Conservation (phyloP, 352 stramenopile species). For the Phytophthora niederhauseri region DNA sequence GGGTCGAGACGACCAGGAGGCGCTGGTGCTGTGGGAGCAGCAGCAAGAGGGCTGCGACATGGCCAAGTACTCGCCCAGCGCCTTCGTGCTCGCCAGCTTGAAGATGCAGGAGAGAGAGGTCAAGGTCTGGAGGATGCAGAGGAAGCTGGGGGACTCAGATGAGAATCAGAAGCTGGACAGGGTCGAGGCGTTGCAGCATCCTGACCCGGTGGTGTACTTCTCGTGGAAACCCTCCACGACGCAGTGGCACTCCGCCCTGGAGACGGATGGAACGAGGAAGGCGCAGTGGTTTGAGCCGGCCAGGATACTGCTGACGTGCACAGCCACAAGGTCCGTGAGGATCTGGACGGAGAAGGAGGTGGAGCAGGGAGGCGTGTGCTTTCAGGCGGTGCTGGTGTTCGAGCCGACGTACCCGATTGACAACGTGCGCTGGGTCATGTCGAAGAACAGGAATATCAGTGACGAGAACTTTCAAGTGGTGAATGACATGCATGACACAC, state of each 20-base stretch:
- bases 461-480: conserved; percentile 72
- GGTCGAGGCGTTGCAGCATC: conserved; percentile 54
- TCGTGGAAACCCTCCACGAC: conserved; percentile 81
- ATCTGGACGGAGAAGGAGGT: conserved; percentile 64
- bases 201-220: conserved; percentile 76
- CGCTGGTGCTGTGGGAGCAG: conserved; percentile 33
- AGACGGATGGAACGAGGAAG: conserved; percentile 62
- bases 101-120: conserved; percentile 36
- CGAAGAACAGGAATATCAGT: conserved; percentile 82
- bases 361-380: conserved; percentile 11
- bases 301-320: conserved; percentile 81
- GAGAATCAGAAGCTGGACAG: conserved; percentile 25
- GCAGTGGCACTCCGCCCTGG: conserved; percentile 53
- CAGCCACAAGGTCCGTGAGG: conserved; percentile 47
- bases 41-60: conserved; percentile 40
- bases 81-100: conserved; percentile 69
- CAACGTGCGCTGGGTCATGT: conserved; percentile 82
- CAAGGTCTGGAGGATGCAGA: conserved; percentile 67
- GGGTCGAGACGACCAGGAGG: conserved; percentile 6
- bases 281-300: conserved; percentile 78
- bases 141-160: conserved; percentile 22
- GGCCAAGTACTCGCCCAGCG: conserved; percentile 80
- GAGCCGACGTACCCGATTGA: conserved; percentile 57
- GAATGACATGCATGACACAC: conserved; percentile 44
- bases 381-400: conserved; percentile 53